Conservation (phyloP, 2,329 filamentous ascomycete genomes). For the Cercospora janseana region DNA sequence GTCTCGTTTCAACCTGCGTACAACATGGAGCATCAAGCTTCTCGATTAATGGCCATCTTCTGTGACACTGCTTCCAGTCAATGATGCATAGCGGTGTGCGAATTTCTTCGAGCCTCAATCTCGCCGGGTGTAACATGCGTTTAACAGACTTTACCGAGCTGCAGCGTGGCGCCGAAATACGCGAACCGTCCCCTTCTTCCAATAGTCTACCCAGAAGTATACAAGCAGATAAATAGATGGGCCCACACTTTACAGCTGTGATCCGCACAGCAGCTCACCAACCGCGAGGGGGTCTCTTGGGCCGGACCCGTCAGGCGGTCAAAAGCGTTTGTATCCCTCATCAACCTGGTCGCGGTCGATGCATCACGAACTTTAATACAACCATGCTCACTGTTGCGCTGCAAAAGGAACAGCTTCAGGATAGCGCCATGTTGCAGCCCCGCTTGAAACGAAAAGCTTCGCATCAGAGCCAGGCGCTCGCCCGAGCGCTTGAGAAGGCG, state of each 20-base stretch:
- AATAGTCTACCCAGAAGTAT: too few species aligned
- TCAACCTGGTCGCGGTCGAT: neutral
- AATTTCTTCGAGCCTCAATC: constrained; percentile 1
- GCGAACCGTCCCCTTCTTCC: too few species aligned
- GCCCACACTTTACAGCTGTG: constrained; percentile 11
- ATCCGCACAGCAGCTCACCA: constrained; percentile 1
- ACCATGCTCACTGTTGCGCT: neutral
- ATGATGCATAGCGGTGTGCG: constrained; percentile 4
- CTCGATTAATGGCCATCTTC: neutral
- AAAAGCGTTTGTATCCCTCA: constrained; percentile 4
- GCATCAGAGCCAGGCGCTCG: constrained; percentile 1
- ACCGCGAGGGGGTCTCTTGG: neutral
- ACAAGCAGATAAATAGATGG: too few species aligned
- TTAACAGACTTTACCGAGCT: constrained; percentile 3
- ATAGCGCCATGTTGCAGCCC: neutral
- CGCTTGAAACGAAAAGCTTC: neutral
- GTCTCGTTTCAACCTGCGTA: neutral
- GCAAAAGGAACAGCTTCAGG: neutral
- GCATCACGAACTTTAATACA: neutral
- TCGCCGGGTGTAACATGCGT: neutral
- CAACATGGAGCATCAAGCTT: neutral
- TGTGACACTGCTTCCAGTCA: neutral
- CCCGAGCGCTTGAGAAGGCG: constrained; percentile 8
- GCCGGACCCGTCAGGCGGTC: constrained; percentile 8
- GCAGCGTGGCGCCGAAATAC: constrained; percentile 5